Base-by-base conservation (phyloP, 169 alveolate species). In the Condylostoma magnum region DNA sequence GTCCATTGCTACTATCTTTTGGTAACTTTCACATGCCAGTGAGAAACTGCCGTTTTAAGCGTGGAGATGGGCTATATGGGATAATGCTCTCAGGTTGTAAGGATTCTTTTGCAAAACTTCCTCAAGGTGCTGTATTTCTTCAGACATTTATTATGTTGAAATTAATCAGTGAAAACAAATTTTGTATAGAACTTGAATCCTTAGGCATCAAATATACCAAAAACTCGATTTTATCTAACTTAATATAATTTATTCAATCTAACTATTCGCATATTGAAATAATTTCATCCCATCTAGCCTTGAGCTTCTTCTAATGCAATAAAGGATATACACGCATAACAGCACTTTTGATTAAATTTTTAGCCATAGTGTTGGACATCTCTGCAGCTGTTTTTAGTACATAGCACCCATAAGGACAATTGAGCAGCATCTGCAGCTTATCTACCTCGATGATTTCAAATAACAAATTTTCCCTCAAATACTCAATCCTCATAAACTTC, bases 401-500 rank as follows among this genome's bases (percentile, higher is more conserved):
- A 37, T 57, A 57, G 31, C 69, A 57, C 6, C 69, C 69, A 57
- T 57, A 57, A 28, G 47, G 69, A 25, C 52, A 57, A 27, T 36
- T 36, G 12, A 57, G 55, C 15, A 57, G 31, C 1, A 12, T 3
- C 20, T 1, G 52, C 4, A 57, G 66, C 18, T 57, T 57, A 22
- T 36, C 69, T 0, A 34, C 69, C 18, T 6, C 3, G 18, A 57
- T 57, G 28, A 57, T 28, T 33, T 57, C 69, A 18, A 18, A 34
- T 5, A 57, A 20, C 3, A 57, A 34, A n/a, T n/a, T 51, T 30
- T 57, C 38, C 31, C 69, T 57, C 47, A 57, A 34, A 18, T 15
- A 34, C 27, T 57, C 69, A 18, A 18, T 44, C 48, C 69, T 76
- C 22, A 89, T 55, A 22, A 81, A 77, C 63, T 83, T 85, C 54